Base-by-base conservation (phyloP, 1,284 basidiomycete genomes). In the Entoloma clypeatum region DNA sequence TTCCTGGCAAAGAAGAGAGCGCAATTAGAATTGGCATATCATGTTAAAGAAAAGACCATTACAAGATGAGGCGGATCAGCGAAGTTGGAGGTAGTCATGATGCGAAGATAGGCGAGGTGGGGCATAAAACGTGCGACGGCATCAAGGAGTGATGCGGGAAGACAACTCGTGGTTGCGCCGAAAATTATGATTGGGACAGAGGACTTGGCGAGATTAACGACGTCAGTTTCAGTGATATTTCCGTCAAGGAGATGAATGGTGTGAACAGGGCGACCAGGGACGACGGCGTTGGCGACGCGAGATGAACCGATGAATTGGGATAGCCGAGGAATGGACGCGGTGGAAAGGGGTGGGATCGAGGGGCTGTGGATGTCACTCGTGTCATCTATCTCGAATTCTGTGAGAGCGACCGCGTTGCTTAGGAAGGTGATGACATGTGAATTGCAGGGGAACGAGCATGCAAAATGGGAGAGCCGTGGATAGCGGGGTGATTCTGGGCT, bases 221-320 rank as follows among this genome's bases (percentile, higher is more conserved):
- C 64, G 53, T 78, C 68, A 25, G 71, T 71, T 47, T 75, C 71
- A 13, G 71, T 63, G 46, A 84, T 61, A 59, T 77, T 72, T 26
- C 75, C 72, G 18, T 71, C 73, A 38, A 65, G 68, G 43, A 87
- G 68, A 54, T 79, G 74, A 30, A 87, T 68, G 54, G 68, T 71
- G 47, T 73, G 63, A 32, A 86, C 67, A 7, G 84, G 82, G 14
- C 82, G 74, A 11, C 78, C 74, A 36, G 80, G 79, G 2, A 81
- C 69, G 49, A 85, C 62, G 11, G 62, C 56, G 41, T 67, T 60
- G 14, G 82, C 80, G 24, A 69, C 68, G 34, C 69, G 63, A 28
- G 72, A 64, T 14, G 81, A 75, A 23, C 82, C 84, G 39, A 72
- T 70, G 57, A 85, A 81, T 21, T 76, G 72, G 39, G 64, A 60